Conservation (phyloP, 768 basidiomycete genomes). For the Ephemerocybe angulata region DNA sequence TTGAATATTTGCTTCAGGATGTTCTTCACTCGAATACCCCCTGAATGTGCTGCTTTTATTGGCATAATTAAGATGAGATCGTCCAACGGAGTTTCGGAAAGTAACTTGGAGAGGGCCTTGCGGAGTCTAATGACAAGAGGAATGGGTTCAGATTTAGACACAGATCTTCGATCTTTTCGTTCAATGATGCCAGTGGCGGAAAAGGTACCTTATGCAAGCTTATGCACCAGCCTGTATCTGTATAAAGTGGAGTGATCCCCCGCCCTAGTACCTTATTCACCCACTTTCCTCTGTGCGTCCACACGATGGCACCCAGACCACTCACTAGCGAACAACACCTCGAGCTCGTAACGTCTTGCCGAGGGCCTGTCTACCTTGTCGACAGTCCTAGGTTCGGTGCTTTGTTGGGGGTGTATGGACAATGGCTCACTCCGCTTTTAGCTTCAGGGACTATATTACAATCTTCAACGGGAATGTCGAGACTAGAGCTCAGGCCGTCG, state of each 20-base stretch:
- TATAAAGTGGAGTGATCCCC: not conserved
- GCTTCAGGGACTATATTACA: slow-evolving; percentile 45
- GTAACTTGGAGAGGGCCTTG: too few relatives aligned
- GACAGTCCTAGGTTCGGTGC: slow-evolving; percentile 23
- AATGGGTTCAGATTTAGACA: too few relatives aligned
- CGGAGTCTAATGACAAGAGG: too few relatives aligned
- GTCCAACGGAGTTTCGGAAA: too few relatives aligned
- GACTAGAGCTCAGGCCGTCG: slow-evolving; percentile 57
- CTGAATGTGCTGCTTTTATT: too few relatives aligned
- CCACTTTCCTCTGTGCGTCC: slow-evolving; percentile 4
- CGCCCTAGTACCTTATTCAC: not conserved
- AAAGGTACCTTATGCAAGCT: too few relatives aligned
- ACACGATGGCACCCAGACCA: slow-evolving; percentile 17
- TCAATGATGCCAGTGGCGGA: too few relatives aligned
- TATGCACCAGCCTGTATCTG: too few relatives aligned
- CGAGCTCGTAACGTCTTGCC: slow-evolving; percentile 43
- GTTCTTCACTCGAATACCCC: too few relatives aligned
- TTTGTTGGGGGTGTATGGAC: not conserved
- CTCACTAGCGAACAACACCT: slow-evolving; percentile 36
- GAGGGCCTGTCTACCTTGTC: slow-evolving; percentile 45
- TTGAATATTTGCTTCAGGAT: too few relatives aligned
- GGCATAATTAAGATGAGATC: too few relatives aligned
- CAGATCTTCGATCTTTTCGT: too few relatives aligned
- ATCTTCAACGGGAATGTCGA: slow-evolving; percentile 80
- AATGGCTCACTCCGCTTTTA: slow-evolving; percentile 16